Conservation (phyloP, 164 flowering plant species). For the Taxillus chinensis region DNA sequence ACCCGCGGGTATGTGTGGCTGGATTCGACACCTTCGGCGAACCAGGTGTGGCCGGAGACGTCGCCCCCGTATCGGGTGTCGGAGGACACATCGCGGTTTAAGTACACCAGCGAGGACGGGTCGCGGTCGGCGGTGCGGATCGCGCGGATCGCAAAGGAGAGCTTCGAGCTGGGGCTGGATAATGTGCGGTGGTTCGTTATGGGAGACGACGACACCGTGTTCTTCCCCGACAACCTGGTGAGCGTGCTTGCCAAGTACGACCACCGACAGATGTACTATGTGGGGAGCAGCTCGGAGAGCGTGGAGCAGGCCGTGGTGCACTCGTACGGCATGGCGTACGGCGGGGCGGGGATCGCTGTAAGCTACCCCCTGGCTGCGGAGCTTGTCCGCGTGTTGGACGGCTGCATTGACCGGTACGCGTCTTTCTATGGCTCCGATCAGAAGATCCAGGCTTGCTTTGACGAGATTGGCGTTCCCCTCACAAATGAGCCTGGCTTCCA, state of each 20-base stretch:
- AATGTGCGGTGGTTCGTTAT: conserved; percentile 32
- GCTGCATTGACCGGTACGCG: conserved; percentile 26
- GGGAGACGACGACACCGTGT: conserved; percentile 40
- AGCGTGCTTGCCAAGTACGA: conserved; percentile 25
- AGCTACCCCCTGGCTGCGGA: conserved; percentile 30
- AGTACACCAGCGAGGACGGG: conserved; percentile 35
- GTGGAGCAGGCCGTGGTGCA: conserved; percentile 24
- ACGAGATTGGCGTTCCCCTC: conserved; percentile 61
- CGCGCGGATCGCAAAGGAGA: conserved; percentile 31
- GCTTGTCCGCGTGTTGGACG: conserved; percentile 24
- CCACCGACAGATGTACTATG: conserved; percentile 28
- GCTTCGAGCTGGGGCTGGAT: conserved; percentile 14
- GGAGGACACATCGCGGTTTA: conserved; percentile 34
- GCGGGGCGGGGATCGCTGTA: conserved; percentile 36
- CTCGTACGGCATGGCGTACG: conserved; percentile 30
- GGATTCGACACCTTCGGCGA: conserved; percentile 24
- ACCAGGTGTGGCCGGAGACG: conserved; percentile 20
- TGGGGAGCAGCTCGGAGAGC: conserved; percentile 31
- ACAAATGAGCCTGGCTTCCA: conserved; percentile 75
- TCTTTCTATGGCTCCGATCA: conserved; percentile 27
- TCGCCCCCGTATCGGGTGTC: conserved; percentile 45
- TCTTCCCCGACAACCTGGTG: conserved; percentile 24
- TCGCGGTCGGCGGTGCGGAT: conserved; percentile 25
- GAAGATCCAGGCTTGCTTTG: conserved; percentile 41
- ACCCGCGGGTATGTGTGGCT: conserved; percentile 61